phyloP scores from a whole-genome alignment of 306 rosid genomes.

The Vachellia pachyceras region DNA sequence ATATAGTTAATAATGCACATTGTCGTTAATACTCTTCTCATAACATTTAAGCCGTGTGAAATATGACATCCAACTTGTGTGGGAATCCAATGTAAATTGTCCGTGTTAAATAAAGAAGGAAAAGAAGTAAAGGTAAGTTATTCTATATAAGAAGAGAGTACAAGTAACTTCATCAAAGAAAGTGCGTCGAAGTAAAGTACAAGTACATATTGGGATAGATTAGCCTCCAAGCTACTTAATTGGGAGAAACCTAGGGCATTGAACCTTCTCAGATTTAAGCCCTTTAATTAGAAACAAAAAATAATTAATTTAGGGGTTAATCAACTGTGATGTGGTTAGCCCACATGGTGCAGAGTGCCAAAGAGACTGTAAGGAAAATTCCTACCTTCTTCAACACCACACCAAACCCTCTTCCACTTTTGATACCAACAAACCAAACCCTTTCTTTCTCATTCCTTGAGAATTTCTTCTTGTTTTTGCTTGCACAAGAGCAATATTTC shows the following conservation, averaged over 20 bases:
- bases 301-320: constrained; percentile 38
- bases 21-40: not conserved
- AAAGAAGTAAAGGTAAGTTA: not conserved
- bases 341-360: constrained; percentile 82
- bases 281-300: constrained; percentile 50
- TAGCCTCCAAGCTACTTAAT: constrained; percentile 36
- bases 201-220: constrained; percentile 36
- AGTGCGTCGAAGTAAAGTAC: constrained; percentile 42
- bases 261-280: constrained; percentile 43
- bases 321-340: constrained; percentile 55
- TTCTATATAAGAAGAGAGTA: constrained; percentile 17
- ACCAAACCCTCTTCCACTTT: constrained; percentile 54
- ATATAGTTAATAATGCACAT: no score
- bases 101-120: not conserved
- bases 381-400: constrained; percentile 68
- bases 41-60: not conserved
- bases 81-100: not conserved
- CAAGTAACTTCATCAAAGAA: constrained; percentile 24
- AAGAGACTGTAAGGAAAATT: constrained; percentile 66
- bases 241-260: constrained; percentile 41
- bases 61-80: not conserved
- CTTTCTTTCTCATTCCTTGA: constrained; percentile 39
- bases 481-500: constrained; percentile 22
- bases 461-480: constrained; percentile 19
- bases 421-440: constrained; percentile 49